phyloP scores from a whole-genome alignment of 1,284 basidiomycete species.

The Coniferiporia sulphurascens region DNA sequence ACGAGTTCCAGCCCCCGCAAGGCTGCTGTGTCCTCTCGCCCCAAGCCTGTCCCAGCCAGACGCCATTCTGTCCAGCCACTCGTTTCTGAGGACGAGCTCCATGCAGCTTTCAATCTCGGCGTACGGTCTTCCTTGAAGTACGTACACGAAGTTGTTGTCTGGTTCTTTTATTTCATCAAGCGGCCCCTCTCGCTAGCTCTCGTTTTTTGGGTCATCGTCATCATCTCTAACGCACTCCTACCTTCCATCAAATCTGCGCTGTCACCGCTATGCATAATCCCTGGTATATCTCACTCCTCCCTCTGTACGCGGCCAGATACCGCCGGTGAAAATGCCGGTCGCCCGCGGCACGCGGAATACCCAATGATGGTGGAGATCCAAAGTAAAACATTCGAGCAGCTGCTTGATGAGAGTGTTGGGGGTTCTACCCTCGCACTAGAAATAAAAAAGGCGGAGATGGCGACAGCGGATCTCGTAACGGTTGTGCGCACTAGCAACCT shows the following conservation, averaged over 20 bases:
- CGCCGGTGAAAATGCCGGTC: constrained; percentile 15
- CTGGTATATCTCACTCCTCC: constrained; percentile 44
- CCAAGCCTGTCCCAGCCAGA: background rate
- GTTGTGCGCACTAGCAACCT: constrained; percentile 58
- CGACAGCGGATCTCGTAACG: constrained; percentile 56
- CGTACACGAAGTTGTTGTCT: constrained; percentile 10
- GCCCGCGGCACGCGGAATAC: constrained; percentile 45
- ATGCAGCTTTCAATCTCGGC: constrained; percentile 12
- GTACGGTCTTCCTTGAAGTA: constrained; percentile 10
- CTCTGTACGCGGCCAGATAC: constrained; percentile 34
- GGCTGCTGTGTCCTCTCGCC: background rate
- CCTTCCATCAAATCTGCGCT: constrained; percentile 41
- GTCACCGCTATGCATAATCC: constrained; percentile 55
- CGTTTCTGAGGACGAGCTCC: constrained; percentile 12
- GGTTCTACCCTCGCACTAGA: constrained; percentile 55
- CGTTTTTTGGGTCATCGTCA: constrained; percentile 44
- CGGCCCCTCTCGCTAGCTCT: constrained; percentile 52
- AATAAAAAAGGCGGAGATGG: constrained; percentile 72
- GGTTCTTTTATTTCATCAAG: constrained; percentile 40
- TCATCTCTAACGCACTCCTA: constrained; percentile 37
- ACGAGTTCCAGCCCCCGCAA: background rate
- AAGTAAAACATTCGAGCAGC: constrained; percentile 52
- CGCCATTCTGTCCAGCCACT: background rate
- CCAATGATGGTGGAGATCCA: constrained; percentile 54
- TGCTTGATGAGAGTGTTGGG: constrained; percentile 52